Evolutionary conservation across 306 rosid genomes (phyloP), one percentile per base, ranked within the genome.

Genomic region (Trichosanthes truncata): DNA sequence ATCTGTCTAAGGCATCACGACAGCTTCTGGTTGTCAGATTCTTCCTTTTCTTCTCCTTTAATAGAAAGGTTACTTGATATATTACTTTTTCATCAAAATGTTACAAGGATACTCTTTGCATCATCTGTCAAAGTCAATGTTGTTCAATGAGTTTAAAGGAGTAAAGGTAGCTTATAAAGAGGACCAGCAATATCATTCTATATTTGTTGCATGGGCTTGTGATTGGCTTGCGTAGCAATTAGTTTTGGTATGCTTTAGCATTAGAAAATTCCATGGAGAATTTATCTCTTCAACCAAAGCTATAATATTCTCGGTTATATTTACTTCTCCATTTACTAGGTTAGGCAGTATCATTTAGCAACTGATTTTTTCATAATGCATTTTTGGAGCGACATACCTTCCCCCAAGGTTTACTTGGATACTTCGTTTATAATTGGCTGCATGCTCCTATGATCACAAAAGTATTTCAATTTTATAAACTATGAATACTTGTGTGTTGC

Each of bases 401-500:
- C 31, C 52, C 73, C 74, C 7, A 9, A 40, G 72, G 21, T 65
- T 66, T 66, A 66, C 15, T 36, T 26, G 56, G 59, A 23, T 72
- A 17, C 21, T 74, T 29, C 9, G 10, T 46, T 17, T 46, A 29
- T 12, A 49, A 73, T 29, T 7, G 26, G 59, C 26, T 1, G 61
- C 43, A 17, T 49, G 60, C 17, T 17, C 10, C 61, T 31, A 29
- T 29, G 46, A 33, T 31, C 18, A 52, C 29, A 52, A 18, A 33
- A 74, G 6, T 49, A 49, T 74, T 74, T 48, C 4, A 21, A 49
- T 26, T 48, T 74, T 74, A 51, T 40, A 26, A 63, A n/a, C 21
- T 67, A 3, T 59, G 72, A 74, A 73, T 82, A 29, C 55, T 83
- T 84, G 71, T 65, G 59, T 82, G 79, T 79, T 87, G 80, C 88